Percentiles rank a stretch among this genome's conserved stretches.
Evolutionary conservation across 495 filamentous ascomycete species (phyloP).

Genomic region (Penicillium alfredii): DNA sequence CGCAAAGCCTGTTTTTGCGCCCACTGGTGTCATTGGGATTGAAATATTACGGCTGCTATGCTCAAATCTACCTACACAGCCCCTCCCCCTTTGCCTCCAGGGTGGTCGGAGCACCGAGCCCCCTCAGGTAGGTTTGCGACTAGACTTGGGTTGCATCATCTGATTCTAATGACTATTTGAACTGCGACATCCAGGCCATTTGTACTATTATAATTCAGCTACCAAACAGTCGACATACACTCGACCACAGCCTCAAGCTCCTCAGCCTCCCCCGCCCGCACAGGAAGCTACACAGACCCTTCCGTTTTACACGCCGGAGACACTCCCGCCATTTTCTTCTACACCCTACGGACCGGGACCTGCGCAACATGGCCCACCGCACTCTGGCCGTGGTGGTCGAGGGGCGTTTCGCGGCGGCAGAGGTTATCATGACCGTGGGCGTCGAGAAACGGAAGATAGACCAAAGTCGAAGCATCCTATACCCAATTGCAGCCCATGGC

Average conservation of each 20-base stretch:
- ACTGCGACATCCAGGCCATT: conserved; percentile 51
- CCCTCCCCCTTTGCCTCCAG: conserved; percentile 59
- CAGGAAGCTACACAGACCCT: conserved; percentile 16
- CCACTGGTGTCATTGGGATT: too few relatives aligned
- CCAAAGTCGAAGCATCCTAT: conserved; percentile 76
- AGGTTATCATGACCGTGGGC: conserved; percentile 47
- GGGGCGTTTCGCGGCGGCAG: conserved; percentile 46
- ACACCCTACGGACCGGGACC: conserved; percentile 34
- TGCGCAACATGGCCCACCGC: conserved; percentile 12
- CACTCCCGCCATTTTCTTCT: conserved; percentile 37
- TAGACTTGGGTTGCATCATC: conserved; percentile 3
- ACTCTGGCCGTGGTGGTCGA: conserved; percentile 25
- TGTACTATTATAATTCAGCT: conserved; percentile 81
- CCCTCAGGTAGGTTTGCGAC: conserved; percentile 56
- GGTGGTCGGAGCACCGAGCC: conserved; percentile 91
- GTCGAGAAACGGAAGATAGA: conserved; percentile 63
- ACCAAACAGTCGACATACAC: conserved; percentile 88
- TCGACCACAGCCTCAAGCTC: conserved; percentile 47
- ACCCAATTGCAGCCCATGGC: conserved; percentile 80
- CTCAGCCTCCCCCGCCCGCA: conserved; percentile 23
- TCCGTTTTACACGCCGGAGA: conserved; percentile 28
- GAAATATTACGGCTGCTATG: conserved; percentile 17
- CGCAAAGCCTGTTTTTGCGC: too few relatives aligned
- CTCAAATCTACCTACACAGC: conserved; percentile 40
- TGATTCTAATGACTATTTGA: conserved; percentile 6